These are phyloP conservation scores for Hippophae rhamnoides DNA, from an alignment of 306 rosid genomes.

Conservation along the genomic window DNA sequence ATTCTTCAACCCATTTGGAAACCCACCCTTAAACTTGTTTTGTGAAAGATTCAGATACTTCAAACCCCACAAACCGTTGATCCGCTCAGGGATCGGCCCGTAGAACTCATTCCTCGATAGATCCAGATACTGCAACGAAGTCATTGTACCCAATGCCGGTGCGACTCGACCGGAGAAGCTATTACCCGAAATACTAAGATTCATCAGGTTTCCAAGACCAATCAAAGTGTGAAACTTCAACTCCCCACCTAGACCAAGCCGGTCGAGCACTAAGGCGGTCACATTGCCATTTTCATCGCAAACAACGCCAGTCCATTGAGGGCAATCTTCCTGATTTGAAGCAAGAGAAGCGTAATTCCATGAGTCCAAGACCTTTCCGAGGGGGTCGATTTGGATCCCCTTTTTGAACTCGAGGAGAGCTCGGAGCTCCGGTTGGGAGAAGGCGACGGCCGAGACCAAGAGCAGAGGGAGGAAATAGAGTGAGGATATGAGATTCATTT, in stretches of 20 bases:
- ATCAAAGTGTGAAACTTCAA: conserved; percentile 63
- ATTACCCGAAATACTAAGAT: conserved; percentile 63
- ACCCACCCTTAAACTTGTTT: conserved; percentile 53
- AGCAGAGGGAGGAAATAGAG: conserved; percentile 13
- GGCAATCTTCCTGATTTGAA: conserved; percentile 26
- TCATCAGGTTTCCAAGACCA: conserved; percentile 45
- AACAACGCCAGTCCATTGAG: conserved; percentile 53
- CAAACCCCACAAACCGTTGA: conserved; percentile 64
- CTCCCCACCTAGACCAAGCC: conserved; percentile 53
- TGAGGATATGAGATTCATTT: conserved; percentile 45
- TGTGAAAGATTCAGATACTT: conserved; percentile 61
- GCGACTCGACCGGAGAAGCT: conserved; percentile 64
- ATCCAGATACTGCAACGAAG: conserved; percentile 72
- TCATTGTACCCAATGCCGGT: conserved; percentile 56
- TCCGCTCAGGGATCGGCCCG: conserved; percentile 85
- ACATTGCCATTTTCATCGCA: conserved; percentile 63
- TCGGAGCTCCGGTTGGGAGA: conserved; percentile 62
- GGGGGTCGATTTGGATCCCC: conserved; percentile 63
- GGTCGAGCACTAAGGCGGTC: conserved; percentile 50
- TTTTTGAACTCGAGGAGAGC: conserved; percentile 76
- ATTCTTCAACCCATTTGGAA: conserved; percentile 49
- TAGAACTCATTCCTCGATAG: conserved; percentile 65
- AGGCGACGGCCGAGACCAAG: conserved; percentile 12
- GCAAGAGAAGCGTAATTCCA: conserved; percentile 30
- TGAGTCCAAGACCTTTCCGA: conserved; percentile 24